Conservation (phyloP, 2,329 filamentous ascomycete genomes). For the Phialophora tarda region DNA sequence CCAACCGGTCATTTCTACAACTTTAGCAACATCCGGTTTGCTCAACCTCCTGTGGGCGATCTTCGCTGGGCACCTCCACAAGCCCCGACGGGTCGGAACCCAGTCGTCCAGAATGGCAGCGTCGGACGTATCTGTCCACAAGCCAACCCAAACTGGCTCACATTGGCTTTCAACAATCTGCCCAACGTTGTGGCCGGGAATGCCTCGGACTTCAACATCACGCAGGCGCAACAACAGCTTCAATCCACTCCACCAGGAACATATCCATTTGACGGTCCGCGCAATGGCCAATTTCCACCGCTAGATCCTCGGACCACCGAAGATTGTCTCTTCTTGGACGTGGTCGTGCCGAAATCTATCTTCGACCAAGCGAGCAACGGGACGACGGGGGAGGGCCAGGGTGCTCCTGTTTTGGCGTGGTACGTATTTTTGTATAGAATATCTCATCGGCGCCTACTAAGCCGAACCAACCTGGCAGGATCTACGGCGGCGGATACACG, state of each 20-base stretch:
- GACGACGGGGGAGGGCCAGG: conserved; percentile 4
- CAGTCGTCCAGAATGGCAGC: conserved; percentile 53
- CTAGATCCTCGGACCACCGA: conserved; percentile 41
- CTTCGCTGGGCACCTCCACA: conserved; percentile 58
- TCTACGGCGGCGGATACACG: conserved; percentile 56
- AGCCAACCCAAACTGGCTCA: conserved; percentile 53
- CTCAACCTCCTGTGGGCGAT: conserved; percentile 58
- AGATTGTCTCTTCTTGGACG: conserved; percentile 49
- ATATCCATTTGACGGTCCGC: neutral
- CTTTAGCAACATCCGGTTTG: conserved; percentile 64
- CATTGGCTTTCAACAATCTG: conserved; percentile 45
- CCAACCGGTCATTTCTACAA: conserved; percentile 54
- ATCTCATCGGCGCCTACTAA: conserved; percentile 21
- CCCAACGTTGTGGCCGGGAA: conserved; percentile 41
- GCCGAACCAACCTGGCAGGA: conserved; percentile 40
- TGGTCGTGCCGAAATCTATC: conserved; percentile 44
- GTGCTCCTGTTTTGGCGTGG: conserved; percentile 48
- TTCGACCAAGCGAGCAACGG: conserved; percentile 46
- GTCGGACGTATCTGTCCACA: conserved; percentile 53
- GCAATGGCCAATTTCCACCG: conserved; percentile 38
- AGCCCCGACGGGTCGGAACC: conserved; percentile 51
- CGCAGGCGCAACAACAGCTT: conserved; percentile 36
- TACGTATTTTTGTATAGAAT: conserved; percentile 30
- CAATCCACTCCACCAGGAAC: conserved; percentile 12
- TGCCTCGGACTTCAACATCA: conserved; percentile 41